phyloP scores from a whole-genome alignment of 805 yeast genomes.

The Nakazawaea sp. region DNA sequence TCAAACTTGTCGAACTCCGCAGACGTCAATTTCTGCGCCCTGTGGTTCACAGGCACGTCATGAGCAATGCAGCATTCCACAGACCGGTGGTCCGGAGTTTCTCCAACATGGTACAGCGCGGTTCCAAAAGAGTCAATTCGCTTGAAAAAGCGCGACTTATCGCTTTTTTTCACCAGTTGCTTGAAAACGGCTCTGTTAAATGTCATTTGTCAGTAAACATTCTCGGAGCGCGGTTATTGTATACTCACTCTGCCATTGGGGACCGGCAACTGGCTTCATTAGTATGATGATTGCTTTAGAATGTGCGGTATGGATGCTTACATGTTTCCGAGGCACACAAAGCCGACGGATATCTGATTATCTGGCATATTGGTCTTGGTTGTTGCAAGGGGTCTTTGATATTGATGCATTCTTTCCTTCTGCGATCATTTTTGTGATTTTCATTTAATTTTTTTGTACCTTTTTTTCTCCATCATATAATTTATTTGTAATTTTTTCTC shows the following conservation, averaged over 20 bases:
- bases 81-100: constrained; percentile 73
- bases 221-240: too few species aligned
- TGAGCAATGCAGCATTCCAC: constrained; percentile 59
- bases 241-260: constrained; percentile 82
- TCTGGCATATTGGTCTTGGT: too few species aligned
- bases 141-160: constrained; percentile 35
- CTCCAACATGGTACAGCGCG: constrained; percentile 78
- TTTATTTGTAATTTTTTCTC: too few species aligned
- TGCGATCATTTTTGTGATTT: background rate
- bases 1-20: constrained; percentile 53
- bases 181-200: constrained; percentile 71
- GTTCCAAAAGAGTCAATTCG: constrained; percentile 86
- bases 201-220: too few species aligned
- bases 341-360: constrained; percentile 59
- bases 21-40: constrained; percentile 59
- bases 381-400: background rate
- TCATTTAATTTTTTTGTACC: background rate
- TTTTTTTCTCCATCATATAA: too few species aligned
- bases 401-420: constrained; percentile 5
- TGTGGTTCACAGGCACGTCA: constrained; percentile 68
- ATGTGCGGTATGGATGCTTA: constrained; percentile 27
- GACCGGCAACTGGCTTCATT: constrained; percentile 65
- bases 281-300: constrained; percentile 2
- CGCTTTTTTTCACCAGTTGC: constrained; percentile 49
- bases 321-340: constrained; percentile 89